Evolutionary conservation across 2,329 filamentous ascomycete species (phyloP), one percentile per base, ranked within the genome.

Genomic region (Aspergillus cejpii): DNA sequence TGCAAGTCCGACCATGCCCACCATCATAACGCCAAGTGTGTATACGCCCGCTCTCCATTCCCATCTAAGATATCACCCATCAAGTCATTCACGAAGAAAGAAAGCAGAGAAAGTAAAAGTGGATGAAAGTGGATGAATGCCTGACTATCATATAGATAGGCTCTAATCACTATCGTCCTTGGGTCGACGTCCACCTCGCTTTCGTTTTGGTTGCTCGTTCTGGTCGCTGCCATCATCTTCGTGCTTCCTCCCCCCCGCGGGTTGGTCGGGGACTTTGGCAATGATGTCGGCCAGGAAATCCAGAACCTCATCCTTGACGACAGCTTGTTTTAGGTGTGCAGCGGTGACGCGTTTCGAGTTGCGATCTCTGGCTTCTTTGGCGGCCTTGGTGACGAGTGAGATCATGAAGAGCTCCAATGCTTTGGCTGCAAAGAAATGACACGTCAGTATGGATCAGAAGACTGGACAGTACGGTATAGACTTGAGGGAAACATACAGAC

Each of bases 371-470:
- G 92, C 91, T 55, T 95, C 83, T 41, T 85, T 80, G 38, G 92
- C 89, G 45, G 90, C 89, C 64, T 90, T 91, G 21, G 83, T 83
- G 50, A 97, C 91, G 45, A 98, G 77, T 33, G 87, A 84, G 51
- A 97, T 88, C 92, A 98, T 98, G 65, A 98, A 98, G 6, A 98
- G 77, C 70, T 98, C 92, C 5, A 98, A 77, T 12, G 92, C 92
- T 73, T 96, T 96, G 55, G 87, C 87, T 82, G 54, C 49, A 7
- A 12, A 1, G n/a, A 17, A 10, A 36, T 3, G 20, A 28, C 3
- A 20, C 5, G n/a, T 46, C 34, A 43, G 34, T 37, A 19, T 14
- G 1, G 10, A 24, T 27, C 2, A 11, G 20, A n/a, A 10, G 19
- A 15, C 27, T n/a, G n/a, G n/a, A n/a, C n/a, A n/a, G n/a, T n/a